Conservation (phyloP, 129 eudicot species). For the Pulicaria dysenterica region DNA sequence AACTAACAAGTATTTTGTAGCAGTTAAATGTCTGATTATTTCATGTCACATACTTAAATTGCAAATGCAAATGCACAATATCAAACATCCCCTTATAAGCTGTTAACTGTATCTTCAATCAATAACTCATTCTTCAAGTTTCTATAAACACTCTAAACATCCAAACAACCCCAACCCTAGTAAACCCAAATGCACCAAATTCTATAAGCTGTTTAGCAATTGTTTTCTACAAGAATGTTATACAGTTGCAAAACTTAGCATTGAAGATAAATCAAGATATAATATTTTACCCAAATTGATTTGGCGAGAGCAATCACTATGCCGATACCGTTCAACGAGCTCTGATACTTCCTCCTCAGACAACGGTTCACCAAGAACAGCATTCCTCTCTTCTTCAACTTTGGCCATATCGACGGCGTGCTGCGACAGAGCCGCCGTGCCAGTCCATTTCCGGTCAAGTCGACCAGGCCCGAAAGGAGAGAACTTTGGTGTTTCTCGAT, state of each 20-base stretch:
- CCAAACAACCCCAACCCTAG: background rate
- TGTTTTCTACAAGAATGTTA: background rate
- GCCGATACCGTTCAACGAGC: constrained; percentile 81
- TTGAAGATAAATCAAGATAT: background rate
- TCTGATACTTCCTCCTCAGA: constrained; percentile 62
- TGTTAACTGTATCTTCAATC: too few relatives aligned
- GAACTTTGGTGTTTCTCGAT: constrained; percentile 80
- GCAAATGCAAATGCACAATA: too few relatives aligned
- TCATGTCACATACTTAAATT: too few relatives aligned
- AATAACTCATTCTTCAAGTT: too few relatives aligned
- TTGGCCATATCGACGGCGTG: constrained; percentile 30
- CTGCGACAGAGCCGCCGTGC: constrained; percentile 61
- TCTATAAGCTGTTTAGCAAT: background rate
- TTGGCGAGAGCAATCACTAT: constrained; percentile 82
- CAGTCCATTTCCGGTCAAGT: constrained; percentile 89
- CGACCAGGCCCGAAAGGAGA: constrained; percentile 97
- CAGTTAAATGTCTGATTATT: too few relatives aligned
- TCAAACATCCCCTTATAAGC: too few relatives aligned
- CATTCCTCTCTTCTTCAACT: constrained; percentile 40
- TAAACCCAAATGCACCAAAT: background rate
- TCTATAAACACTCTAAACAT: background rate
- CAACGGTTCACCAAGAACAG: constrained; percentile 65
- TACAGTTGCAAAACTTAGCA: background rate
- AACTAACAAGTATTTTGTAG: too few relatives aligned
- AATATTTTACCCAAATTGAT: constrained; percentile 73